A percentile compares a stretch with the other conserved stretches of the same genome.
Evolutionary conservation across 352 stramenopile genomes (phyloP).

Genomic region (Phytophthora aleatoria): DNA sequence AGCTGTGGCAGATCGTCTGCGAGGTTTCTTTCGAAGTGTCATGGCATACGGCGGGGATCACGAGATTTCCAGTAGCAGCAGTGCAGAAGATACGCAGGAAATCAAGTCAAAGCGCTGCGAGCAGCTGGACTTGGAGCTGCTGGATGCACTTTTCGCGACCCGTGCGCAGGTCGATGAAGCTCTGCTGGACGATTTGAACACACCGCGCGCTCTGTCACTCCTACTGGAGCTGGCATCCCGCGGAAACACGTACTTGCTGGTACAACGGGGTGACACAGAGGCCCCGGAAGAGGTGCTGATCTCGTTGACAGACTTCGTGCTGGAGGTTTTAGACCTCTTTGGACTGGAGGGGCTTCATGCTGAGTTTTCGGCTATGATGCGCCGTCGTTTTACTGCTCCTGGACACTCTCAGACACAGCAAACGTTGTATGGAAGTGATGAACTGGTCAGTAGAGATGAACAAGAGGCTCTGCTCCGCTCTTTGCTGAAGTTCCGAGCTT

Average conservation of each 20-base stretch:
- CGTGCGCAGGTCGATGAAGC: constrained; percentile 61
- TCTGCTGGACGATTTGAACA: constrained; percentile 91
- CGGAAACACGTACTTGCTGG: constrained; percentile 63
- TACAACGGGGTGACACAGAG: constrained; percentile 28
- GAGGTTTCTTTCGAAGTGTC: constrained; percentile 69
- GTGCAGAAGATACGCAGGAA: not conserved
- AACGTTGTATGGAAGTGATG: constrained; percentile 1
- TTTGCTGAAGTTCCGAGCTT: constrained; percentile 67
- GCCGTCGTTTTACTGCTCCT: constrained; percentile 27
- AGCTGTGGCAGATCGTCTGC: constrained; percentile 54
- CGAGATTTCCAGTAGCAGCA: constrained; percentile 3
- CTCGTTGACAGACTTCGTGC: constrained; percentile 63
- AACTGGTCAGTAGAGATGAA: constrained; percentile 27
- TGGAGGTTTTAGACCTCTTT: constrained; percentile 75
- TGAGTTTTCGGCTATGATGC: constrained; percentile 55
- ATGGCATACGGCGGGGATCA: constrained; percentile 44
- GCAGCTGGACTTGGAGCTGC: constrained; percentile 56
- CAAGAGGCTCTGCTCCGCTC: constrained; percentile 47
- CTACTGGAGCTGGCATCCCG: constrained; percentile 76
- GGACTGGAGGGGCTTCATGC: constrained; percentile 55
- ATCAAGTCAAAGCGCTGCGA: constrained; percentile 56
- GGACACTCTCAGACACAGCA: constrained; percentile 28
- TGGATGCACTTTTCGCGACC: constrained; percentile 54
- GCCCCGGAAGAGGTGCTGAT: constrained; percentile 61
- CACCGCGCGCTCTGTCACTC: constrained; percentile 65